Percentiles rank a stretch among this genome's conserved stretches.
Conservation (phyloP, 208 protist genomes). For the Endotrypanum monterogeii region DNA sequence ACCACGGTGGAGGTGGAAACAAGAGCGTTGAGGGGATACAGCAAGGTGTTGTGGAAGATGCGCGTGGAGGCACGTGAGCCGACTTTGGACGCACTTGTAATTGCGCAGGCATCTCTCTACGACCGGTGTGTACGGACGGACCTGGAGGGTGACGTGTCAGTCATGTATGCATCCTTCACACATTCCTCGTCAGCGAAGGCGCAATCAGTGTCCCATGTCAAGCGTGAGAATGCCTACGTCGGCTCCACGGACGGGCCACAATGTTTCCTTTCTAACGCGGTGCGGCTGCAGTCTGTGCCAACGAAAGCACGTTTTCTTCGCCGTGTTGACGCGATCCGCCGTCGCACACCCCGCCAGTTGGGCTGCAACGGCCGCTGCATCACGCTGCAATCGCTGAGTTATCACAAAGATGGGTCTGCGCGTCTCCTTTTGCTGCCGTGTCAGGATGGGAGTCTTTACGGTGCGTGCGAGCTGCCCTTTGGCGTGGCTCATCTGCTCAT, state of each 20-base stretch:
- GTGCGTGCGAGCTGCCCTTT: conserved; percentile 52
- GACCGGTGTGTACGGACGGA: conserved; percentile 44
- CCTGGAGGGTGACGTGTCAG: conserved; percentile 41
- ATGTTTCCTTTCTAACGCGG: conserved; percentile 38
- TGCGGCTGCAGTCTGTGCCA: conserved; percentile 33
- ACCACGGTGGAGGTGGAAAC: conserved; percentile 11
- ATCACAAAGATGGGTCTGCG: conserved; percentile 27
- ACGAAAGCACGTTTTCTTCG: conserved; percentile 23
- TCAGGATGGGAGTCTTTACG: conserved; percentile 63
- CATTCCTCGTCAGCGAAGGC: background rate
- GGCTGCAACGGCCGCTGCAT: conserved; percentile 34
- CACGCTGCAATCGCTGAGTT: conserved; percentile 34
- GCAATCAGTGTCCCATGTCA: conserved; percentile 7
- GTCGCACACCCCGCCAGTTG: conserved; percentile 24
- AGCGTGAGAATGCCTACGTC: conserved; percentile 29
- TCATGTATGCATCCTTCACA: conserved; percentile 22
- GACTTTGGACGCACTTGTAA: conserved; percentile 19
- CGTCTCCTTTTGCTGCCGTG: conserved; percentile 50
- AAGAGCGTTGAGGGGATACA: conserved; percentile 26
- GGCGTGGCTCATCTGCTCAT: conserved; percentile 56
- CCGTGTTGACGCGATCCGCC: conserved; percentile 18
- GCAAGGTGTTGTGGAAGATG: conserved; percentile 37
- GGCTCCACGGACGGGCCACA: conserved; percentile 38
- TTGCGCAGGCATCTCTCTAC: conserved; percentile 23
- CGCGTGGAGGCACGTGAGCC: conserved; percentile 30